These are phyloP conservation scores for Babesia ovata DNA, from an alignment of 169 alveolate species.

Conservation along the genomic window DNA sequence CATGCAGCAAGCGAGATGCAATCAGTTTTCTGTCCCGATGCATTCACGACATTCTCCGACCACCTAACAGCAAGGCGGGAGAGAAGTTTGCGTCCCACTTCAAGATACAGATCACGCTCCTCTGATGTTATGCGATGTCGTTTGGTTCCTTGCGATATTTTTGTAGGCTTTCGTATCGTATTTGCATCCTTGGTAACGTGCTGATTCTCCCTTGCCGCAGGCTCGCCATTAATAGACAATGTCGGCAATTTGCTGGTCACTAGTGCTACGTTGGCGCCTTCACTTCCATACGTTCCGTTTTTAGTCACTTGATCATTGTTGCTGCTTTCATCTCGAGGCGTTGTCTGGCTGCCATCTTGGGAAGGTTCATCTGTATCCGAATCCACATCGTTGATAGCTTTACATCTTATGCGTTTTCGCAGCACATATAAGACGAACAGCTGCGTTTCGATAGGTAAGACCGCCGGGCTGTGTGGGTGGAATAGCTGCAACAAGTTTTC, in stretches of 20 bases:
- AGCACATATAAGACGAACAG: background rate
- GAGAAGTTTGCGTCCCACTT: background rate
- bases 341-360: no score
- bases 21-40: background rate
- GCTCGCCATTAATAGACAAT: no score
- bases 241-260: no score
- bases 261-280: no score
- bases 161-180: background rate
- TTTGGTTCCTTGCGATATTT: background rate
- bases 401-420: background rate
- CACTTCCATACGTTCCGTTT: no score
- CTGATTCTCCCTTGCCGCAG: no score
- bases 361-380: no score
- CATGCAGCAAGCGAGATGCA: background rate
- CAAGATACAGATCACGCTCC: background rate
- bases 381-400: background rate
- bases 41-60: background rate
- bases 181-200: no score
- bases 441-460: slow-evolving; percentile 5
- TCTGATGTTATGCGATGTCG: no score
- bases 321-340: no score
- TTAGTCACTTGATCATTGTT: no score
- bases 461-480: slow-evolving; percentile 17
- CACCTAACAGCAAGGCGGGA: background rate
- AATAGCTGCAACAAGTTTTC: slow-evolving; percentile 2